Percentiles rank a stretch among this genome's conserved stretches.
Evolutionary conservation across 306 rosid genomes (phyloP).

Genomic region (Vigna nakashimae): DNA sequence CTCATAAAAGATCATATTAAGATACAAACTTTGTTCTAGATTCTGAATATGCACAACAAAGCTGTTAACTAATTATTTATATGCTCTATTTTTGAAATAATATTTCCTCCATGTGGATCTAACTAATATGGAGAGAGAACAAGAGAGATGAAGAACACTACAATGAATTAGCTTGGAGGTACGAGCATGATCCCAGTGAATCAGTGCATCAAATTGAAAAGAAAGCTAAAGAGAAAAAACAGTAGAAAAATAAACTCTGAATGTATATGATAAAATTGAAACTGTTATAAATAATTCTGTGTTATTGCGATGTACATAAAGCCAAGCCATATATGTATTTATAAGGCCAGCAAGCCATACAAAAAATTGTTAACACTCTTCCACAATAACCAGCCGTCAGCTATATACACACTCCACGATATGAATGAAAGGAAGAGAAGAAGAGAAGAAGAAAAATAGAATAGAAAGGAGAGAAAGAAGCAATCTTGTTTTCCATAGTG

Average conservation of each 20-base stretch:
- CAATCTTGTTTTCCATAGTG: constrained; percentile 22
- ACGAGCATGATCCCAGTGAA: neutral
- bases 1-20: constrained; percentile 9
- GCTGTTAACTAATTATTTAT: neutral
- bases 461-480: constrained; percentile 1
- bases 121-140: neutral
- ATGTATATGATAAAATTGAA: constrained; percentile 16
- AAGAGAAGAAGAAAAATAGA: constrained; percentile 20
- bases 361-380: constrained; percentile 50
- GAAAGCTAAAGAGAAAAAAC: constrained; percentile 20
- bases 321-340: constrained; percentile 2
- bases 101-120: constrained; percentile 3
- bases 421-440: constrained; percentile 35
- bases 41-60: constrained; percentile 17
- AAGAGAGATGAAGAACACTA: neutral
- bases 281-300: constrained; percentile 47
- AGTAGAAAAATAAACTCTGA: neutral
- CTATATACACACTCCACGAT: constrained; percentile 70
- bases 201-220: neutral
- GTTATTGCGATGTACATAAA: constrained; percentile 58
- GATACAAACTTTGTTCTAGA: constrained; percentile 14
- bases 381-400: constrained; percentile 47
- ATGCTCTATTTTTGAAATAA: neutral
- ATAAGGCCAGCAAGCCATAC: constrained; percentile 49
- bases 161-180: neutral